Percentiles rank a stretch among this genome's conserved stretches.
These are phyloP conservation scores for Trypanosoma vivax DNA, from an alignment of 208 protist species.

Conservation along the genomic window DNA sequence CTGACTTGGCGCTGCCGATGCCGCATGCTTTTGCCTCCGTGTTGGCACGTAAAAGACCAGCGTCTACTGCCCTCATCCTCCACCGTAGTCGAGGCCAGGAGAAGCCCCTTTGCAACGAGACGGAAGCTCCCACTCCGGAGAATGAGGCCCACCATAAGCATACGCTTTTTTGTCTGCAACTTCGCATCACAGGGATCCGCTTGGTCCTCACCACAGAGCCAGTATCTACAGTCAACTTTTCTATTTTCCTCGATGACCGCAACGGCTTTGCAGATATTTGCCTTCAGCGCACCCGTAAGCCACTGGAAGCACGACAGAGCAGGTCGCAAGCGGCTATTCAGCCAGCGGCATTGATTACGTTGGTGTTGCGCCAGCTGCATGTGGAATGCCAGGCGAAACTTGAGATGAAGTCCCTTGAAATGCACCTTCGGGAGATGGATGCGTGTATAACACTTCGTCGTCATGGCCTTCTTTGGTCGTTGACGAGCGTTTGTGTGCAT, in stretches of 20 bases:
- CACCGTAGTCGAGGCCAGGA: slow-evolving; percentile 1
- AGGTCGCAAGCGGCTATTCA: not conserved
- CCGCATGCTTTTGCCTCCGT: slow-evolving; percentile 42
- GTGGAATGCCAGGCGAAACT: slow-evolving; percentile 83
- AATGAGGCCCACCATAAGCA: not conserved
- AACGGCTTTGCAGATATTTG: slow-evolving; percentile 43
- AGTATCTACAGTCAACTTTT: slow-evolving; percentile 49
- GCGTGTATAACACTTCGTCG: slow-evolving; percentile 32
- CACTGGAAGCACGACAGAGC: slow-evolving; percentile 3
- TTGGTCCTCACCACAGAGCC: slow-evolving; percentile 69
- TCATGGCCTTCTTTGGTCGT: slow-evolving; percentile 8
- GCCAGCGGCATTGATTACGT: slow-evolving; percentile 26
- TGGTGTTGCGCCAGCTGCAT: slow-evolving; percentile 38
- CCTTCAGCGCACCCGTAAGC: slow-evolving; percentile 24
- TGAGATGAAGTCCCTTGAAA: slow-evolving; percentile 82
- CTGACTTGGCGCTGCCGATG: slow-evolving; percentile 67
- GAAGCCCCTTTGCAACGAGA: not conserved
- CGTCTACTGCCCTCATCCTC: not conserved
- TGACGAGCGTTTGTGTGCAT: slow-evolving; percentile 31
- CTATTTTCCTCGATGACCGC: slow-evolving; percentile 54
- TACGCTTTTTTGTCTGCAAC: slow-evolving; percentile 32
- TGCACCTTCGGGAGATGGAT: slow-evolving; percentile 56
- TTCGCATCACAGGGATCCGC: slow-evolving; percentile 53
- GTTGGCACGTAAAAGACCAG: slow-evolving; percentile 25
- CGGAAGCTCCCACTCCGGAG: not conserved